Evolutionary conservation across 768 basidiomycete species (phyloP).

Genomic region (Obba rivulosa): DNA sequence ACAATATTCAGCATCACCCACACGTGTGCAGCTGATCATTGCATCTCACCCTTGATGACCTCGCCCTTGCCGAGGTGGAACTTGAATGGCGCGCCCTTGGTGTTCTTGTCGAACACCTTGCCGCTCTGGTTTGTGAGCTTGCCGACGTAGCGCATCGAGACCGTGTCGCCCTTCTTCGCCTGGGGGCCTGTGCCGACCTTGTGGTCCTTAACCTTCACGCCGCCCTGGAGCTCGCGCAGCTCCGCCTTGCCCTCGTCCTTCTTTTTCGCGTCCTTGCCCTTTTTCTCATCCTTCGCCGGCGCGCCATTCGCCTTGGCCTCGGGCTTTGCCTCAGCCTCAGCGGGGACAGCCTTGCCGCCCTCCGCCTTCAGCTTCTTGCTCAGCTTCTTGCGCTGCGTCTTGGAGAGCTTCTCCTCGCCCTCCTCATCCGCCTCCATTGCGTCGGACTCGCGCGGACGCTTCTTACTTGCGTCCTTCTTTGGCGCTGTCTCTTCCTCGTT

Average conservation of each 20-base stretch:
- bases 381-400: conserved; percentile 60
- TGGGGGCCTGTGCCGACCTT: conserved; percentile 79
- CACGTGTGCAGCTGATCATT: not conserved
- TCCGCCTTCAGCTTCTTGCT: conserved; percentile 67
- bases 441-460: conserved; percentile 69
- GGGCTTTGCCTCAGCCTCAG: not conserved
- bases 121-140: conserved; percentile 61
- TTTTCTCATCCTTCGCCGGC: conserved; percentile 20
- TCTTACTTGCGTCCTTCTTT: conserved; percentile 30
- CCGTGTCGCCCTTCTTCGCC: conserved; percentile 80
- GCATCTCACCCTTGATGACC: conserved; percentile 76
- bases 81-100: conserved; percentile 79
- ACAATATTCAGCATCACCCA: not conserved
- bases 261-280: conserved; percentile 29
- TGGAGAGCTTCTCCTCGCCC: conserved; percentile 34
- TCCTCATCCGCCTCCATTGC: conserved; percentile 36
- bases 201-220: conserved; percentile 71
- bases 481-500: conserved; percentile 28
- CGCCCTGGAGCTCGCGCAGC: conserved; percentile 29
- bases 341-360: conserved; percentile 37
- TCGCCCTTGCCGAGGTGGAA: conserved; percentile 83
- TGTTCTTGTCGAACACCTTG: conserved; percentile 75
- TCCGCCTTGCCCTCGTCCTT: conserved; percentile 23
- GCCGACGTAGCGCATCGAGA: conserved; percentile 90
- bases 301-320: conserved; percentile 8